Percentiles rank a stretch among this genome's conserved stretches.
These are phyloP conservation scores for Boletus patriciae DNA, from an alignment of 768 basidiomycete species.

Conservation along the genomic window DNA sequence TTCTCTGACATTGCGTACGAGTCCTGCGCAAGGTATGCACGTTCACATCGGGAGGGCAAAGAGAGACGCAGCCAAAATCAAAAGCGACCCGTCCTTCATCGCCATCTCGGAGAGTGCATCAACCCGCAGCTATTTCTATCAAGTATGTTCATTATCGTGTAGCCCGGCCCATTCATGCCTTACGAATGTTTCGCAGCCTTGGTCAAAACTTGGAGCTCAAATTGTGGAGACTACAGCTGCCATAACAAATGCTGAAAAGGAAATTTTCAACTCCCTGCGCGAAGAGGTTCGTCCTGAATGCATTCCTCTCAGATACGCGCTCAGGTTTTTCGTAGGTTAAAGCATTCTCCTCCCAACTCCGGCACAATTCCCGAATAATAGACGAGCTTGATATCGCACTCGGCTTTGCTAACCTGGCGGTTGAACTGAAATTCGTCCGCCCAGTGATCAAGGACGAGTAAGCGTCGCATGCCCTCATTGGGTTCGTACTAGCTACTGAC, in stretches of 20 bases:
- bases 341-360: conserved; percentile 52
- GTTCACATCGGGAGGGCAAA: conserved; percentile 68
- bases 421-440: conserved; percentile 71
- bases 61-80: conserved; percentile 55
- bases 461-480: conserved; percentile 22
- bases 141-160: conserved; percentile 38
- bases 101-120: conserved; percentile 60
- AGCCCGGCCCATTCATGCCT: background rate
- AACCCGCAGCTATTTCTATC: conserved; percentile 68
- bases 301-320: background rate
- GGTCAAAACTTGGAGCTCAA: conserved; percentile 71
- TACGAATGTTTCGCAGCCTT: conserved; percentile 47
- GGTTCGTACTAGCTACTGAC: background rate
- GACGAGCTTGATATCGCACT: conserved; percentile 87
- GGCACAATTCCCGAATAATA: conserved; percentile 71
- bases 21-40: conserved; percentile 68
- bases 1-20: conserved; percentile 71
- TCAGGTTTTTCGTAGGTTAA: conserved; percentile 52
- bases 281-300: conserved; percentile 48
- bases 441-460: conserved; percentile 74
- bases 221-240: conserved; percentile 58
- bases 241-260: conserved; percentile 61
- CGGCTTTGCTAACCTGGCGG: conserved; percentile 78
- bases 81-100: conserved; percentile 51
- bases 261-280: conserved; percentile 69